Evolutionary conservation across 257 asterid species (phyloP), one percentile per base, ranked within the genome.

Genomic region (Salvia splendens): DNA sequence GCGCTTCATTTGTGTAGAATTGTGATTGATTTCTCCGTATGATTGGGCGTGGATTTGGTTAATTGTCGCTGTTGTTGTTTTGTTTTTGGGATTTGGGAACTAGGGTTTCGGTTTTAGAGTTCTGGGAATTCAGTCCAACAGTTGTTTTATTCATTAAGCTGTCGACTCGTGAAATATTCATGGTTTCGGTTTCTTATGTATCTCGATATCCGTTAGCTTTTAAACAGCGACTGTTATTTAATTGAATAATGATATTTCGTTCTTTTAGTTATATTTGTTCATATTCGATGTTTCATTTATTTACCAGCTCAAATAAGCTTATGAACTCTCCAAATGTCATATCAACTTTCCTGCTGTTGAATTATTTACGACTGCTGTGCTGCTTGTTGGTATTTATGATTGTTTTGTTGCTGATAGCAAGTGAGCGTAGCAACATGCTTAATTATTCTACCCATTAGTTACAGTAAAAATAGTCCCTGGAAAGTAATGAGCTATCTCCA

Each of bases 401-500:
- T 78, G 49, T 67, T 15, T 46, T 17, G 56, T 43, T n/a, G 54
- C 20, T 56, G 40, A 36, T 57, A 54, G 32, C 41, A 6, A 15
- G 35, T 35, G 28, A 67, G 54, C 65, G 61, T 69, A 42, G 41
- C 41, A 66, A 50, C 14, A 32, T 9, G 65, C 36, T 40, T 69
- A 36, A 63, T 49, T 49, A 5, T 33, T 68, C 33, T 8, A 64
- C 65, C 12, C 60, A 41, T 52, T 53, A 67, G 73, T 71, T 71
- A 45, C 80, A 72, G 82, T 70, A 35, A 55, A 60, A n/a, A 2
- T 24, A 6, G 55, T 68, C 67, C 69, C 76, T 46, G 91, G 84
- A 68, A 24, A 71, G 81, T 79, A 61, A 80, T 89, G 91, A 61
- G 73, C 76, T 72, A 65, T 75, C 64, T 72, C 63, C 73, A 40